Percentiles rank a stretch among this genome's conserved stretches.
Conservation (phyloP, 257 asterid genomes). For the Solanum sparsipilum region DNA sequence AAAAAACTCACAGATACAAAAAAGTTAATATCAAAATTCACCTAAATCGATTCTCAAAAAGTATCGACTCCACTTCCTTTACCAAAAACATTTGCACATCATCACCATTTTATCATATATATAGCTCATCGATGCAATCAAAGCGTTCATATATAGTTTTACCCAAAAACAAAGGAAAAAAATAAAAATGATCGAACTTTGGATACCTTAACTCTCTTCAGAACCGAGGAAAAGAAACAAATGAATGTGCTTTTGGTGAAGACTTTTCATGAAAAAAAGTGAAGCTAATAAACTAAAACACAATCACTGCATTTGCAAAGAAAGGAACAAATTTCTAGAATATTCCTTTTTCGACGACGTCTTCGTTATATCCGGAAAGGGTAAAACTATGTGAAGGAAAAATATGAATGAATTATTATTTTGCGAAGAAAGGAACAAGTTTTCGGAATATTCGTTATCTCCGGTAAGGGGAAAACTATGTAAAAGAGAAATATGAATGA, state of each 20-base stretch:
- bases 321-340: constrained; percentile 16
- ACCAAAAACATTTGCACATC: neutral
- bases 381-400: neutral
- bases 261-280: constrained; percentile 59
- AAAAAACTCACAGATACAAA: neutral
- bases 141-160: neutral
- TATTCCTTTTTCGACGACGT: constrained; percentile 40
- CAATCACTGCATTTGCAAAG: constrained; percentile 15
- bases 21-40: neutral
- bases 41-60: neutral
- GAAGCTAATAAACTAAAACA: constrained; percentile 40
- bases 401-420: neutral
- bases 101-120: neutral
- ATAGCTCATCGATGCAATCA: neutral
- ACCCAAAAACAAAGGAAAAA: neutral
- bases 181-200: neutral
- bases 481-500: too few relatives aligned
- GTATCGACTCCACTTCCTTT: neutral
- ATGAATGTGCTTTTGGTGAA: constrained; percentile 3
- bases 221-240: neutral
- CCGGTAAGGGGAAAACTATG: too few relatives aligned
- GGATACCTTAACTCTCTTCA: neutral
- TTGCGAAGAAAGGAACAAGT: too few relatives aligned
- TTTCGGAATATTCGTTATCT: too few relatives aligned
- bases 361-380: neutral